A percentile compares a stretch with the other conserved stretches of the same genome.
These are phyloP conservation scores for Oryza officinalis DNA, from an alignment of 176 grass and related monocot genomes.

Conservation along the genomic window DNA sequence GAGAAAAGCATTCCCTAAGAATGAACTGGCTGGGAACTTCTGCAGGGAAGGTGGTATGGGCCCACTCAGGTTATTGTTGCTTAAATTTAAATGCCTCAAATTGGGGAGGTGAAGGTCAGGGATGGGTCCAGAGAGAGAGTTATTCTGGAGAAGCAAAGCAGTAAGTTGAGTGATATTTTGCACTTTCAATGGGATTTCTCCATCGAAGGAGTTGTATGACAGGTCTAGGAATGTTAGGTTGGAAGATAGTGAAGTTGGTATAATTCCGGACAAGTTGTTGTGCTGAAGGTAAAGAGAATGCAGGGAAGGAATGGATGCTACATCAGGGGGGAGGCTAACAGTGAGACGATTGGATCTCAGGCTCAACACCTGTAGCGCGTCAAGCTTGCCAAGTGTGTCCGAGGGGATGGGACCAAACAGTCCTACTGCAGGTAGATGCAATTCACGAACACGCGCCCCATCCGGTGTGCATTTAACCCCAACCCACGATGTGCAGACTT, in stretches of 20 bases:
- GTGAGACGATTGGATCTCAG: slow-evolving; percentile 88
- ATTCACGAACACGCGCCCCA: slow-evolving; percentile 49
- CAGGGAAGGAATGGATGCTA: slow-evolving; percentile 79
- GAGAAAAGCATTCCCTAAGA: slow-evolving; percentile 80
- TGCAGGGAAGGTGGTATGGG: slow-evolving; percentile 73
- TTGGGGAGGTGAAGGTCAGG: slow-evolving; percentile 66
- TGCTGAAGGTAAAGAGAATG: slow-evolving; percentile 84
- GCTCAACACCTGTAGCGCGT: slow-evolving; percentile 81
- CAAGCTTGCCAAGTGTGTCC: slow-evolving; percentile 76
- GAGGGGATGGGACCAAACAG: slow-evolving; percentile 73
- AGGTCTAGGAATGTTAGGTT: slow-evolving; percentile 79
- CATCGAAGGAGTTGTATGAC: slow-evolving; percentile 77
- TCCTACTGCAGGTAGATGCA: slow-evolving; percentile 69
- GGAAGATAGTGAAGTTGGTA: slow-evolving; percentile 70
- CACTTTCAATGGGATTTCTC: slow-evolving; percentile 65
- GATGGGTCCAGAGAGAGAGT: slow-evolving; percentile 82
- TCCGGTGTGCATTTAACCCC: slow-evolving; percentile 74
- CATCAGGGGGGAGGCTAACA: slow-evolving; percentile 64
- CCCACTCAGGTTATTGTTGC: slow-evolving; percentile 91
- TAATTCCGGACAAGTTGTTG: slow-evolving; percentile 79
- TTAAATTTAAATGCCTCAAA: slow-evolving; percentile 75
- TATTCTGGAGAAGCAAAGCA: slow-evolving; percentile 83
- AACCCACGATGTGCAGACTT: slow-evolving; percentile 79
- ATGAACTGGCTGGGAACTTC: slow-evolving; percentile 68
- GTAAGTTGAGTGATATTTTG: slow-evolving; percentile 79